These are phyloP conservation scores for Albophoma yamanashiensis DNA, from an alignment of 2,329 filamentous ascomycete genomes.

Conservation along the genomic window DNA sequence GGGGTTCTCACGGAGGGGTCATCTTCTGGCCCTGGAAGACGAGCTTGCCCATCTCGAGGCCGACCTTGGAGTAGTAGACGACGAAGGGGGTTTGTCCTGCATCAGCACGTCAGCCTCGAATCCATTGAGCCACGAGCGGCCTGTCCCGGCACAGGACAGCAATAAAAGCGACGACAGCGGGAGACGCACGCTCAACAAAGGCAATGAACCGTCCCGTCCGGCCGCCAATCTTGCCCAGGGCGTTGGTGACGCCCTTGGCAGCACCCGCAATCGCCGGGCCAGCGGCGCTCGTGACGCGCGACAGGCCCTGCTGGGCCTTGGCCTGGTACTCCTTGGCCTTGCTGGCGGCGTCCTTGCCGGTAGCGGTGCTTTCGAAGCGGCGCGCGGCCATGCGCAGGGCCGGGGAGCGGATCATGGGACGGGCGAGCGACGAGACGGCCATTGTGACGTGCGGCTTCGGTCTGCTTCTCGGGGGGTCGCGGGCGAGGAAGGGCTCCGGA, in stretches of 20 bases:
- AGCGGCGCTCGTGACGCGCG: conserved; percentile 69
- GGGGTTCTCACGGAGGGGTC: conserved; percentile 72
- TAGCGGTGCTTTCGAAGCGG: conserved; percentile 50
- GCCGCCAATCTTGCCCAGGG: conserved; percentile 70
- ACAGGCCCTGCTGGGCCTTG: conserved; percentile 75
- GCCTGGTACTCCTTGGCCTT: conserved; percentile 36
- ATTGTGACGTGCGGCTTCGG: conserved; percentile 7
- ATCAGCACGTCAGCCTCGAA: neutral
- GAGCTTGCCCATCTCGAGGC: conserved; percentile 76
- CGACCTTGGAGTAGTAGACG: conserved; percentile 87
- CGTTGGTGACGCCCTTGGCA: conserved; percentile 53
- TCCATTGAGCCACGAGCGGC: neutral
- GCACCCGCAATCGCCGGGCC: conserved; percentile 67
- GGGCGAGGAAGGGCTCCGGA: neutral
- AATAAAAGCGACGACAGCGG: neutral
- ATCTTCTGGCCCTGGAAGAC: conserved; percentile 85
- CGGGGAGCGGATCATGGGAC: conserved; percentile 35
- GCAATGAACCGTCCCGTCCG: conserved; percentile 68
- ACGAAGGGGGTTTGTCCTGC: conserved; percentile 76
- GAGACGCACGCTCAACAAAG: conserved; percentile 73
- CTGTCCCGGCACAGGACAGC: neutral
- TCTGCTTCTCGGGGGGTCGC: neutral
- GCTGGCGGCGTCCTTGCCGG: conserved; percentile 23
- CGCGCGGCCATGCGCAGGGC: conserved; percentile 36
- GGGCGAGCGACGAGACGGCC: conserved; percentile 26